Conservation (phyloP, 768 basidiomycete species). For the Russula lepida region DNA sequence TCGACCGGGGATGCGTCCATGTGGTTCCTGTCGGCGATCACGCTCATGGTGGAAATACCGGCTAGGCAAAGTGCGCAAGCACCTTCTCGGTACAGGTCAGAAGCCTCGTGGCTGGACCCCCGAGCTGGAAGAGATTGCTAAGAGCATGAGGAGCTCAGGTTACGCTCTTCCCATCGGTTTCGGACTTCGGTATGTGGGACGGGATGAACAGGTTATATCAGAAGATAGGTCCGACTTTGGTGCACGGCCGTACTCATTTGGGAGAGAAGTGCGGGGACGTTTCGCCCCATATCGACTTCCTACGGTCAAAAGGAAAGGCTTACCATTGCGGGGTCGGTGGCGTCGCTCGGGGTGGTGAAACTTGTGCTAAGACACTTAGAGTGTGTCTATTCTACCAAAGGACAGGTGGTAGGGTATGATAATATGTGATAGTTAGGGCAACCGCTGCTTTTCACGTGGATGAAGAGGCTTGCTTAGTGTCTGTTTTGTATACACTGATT, state of each 20-base stretch:
- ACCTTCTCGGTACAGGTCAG: background rate
- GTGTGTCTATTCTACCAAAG: background rate
- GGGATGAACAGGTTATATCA: background rate
- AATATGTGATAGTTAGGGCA: background rate
- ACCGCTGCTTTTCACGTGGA: background rate
- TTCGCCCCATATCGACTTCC: constrained; percentile 15
- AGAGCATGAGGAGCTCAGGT: constrained; percentile 5
- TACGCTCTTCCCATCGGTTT: constrained; percentile 13
- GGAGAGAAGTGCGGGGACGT: background rate
- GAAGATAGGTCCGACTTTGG: background rate
- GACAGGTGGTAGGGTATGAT: background rate
- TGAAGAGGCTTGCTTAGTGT: background rate
- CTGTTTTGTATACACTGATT: background rate
- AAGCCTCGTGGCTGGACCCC: constrained; percentile 8
- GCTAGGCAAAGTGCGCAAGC: constrained; percentile 23
- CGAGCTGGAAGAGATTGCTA: constrained; percentile 11
- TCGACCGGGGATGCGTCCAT: constrained; percentile 14
- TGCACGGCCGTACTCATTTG: constrained; percentile 1
- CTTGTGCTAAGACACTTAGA: background rate
- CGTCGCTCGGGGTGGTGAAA: background rate
- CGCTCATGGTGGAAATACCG: constrained; percentile 26
- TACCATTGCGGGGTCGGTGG: constrained; percentile 17
- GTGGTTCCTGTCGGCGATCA: constrained; percentile 20
- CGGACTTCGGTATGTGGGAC: constrained; percentile 11
- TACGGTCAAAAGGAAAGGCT: constrained; percentile 21